Conservation (phyloP, 1,284 basidiomycete genomes). For the Trametes versicolor region DNA sequence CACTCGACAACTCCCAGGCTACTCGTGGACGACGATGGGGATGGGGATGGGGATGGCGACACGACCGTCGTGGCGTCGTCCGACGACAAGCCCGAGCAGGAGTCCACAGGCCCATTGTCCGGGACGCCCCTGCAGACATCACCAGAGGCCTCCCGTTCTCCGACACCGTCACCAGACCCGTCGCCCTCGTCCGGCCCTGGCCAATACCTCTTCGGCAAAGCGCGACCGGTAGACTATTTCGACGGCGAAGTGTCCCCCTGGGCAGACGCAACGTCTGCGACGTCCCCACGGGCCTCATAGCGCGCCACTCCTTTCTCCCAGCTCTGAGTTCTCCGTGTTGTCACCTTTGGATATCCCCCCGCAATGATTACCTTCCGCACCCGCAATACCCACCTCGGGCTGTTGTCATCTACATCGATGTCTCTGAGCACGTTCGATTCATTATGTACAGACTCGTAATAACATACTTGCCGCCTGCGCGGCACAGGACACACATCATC, state of each 20-base stretch:
- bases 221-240: constrained; percentile 38
- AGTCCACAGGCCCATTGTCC: background rate
- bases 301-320: background rate
- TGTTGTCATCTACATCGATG: constrained; percentile 21
- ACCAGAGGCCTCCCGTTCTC: constrained; percentile 21
- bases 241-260: constrained; percentile 44
- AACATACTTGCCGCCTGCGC: constrained; percentile 34
- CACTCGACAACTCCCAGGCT: background rate
- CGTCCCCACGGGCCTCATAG: constrained; percentile 19
- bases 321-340: background rate
- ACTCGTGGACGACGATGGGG: background rate
- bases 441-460: constrained; percentile 37
- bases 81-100: background rate
- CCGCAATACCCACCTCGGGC: constrained; percentile 13
- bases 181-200: constrained; percentile 36
- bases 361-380: constrained; percentile 10
- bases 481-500: constrained; percentile 7
- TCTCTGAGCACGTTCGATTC: constrained; percentile 24
- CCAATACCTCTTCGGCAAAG: constrained; percentile 33
- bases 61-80: constrained; percentile 2
- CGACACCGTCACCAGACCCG: constrained; percentile 29
- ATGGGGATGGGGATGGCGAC: constrained; percentile 12
- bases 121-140: constrained; percentile 9
- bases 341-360: constrained; percentile 8
- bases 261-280: constrained; percentile 40